phyloP scores from a whole-genome alignment of 2,329 filamentous ascomycete genomes.

The Trichoderma semiorbis region DNA sequence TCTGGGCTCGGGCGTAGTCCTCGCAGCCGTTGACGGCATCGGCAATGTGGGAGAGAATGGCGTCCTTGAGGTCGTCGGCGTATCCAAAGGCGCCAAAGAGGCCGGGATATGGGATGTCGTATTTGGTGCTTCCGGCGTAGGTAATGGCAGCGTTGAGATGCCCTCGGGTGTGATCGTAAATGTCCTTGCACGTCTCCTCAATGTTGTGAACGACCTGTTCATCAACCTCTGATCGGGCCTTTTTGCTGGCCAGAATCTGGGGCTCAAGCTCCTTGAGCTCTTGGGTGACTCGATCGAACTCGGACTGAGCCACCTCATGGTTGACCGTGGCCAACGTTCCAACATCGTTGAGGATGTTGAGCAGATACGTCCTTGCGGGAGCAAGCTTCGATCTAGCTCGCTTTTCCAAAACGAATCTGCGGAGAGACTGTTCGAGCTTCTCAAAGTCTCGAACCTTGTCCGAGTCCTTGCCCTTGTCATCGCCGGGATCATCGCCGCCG shows the following conservation, averaged over 20 bases:
- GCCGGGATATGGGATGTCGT: conserved; percentile 83
- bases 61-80: conserved; percentile 86
- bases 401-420: conserved; percentile 94
- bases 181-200: conserved; percentile 77
- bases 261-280: conserved; percentile 84
- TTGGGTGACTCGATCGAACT: conserved; percentile 76
- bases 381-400: conserved; percentile 91
- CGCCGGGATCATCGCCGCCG: conserved; percentile 53
- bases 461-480: conserved; percentile 78
- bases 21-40: conserved; percentile 76
- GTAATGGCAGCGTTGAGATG: conserved; percentile 73
- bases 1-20: conserved; percentile 75
- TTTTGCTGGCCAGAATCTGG: conserved; percentile 77
- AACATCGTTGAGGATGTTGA: conserved; percentile 89
- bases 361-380: conserved; percentile 88
- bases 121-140: conserved; percentile 67
- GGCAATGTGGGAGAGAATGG: conserved; percentile 86
- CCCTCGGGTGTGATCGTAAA: conserved; percentile 79
- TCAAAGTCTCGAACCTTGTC: conserved; percentile 90
- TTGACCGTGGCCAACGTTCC: conserved; percentile 82
- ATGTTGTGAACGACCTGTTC: conserved; percentile 79
- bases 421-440: conserved; percentile 79
- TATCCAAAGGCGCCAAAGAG: conserved; percentile 83
- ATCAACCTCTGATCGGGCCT: conserved; percentile 72
- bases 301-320: conserved; percentile 76